A percentile compares a stretch with the other conserved stretches of the same genome.
These are phyloP conservation scores for Metarhizium humberi DNA, from an alignment of 2,329 filamentous ascomycete species.

Conservation along the genomic window DNA sequence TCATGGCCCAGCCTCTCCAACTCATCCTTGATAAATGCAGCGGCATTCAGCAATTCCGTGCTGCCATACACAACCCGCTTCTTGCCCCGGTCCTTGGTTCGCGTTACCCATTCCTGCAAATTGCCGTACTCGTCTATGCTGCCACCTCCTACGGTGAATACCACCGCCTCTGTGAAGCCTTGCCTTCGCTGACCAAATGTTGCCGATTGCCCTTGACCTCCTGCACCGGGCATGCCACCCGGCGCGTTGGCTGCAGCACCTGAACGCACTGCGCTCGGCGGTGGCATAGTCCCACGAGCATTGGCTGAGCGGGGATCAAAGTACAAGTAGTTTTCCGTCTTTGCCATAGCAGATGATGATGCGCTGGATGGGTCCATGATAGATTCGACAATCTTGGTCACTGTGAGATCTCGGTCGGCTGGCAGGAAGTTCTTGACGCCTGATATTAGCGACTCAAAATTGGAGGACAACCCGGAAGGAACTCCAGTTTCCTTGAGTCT, in stretches of 20 bases:
- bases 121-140: slow-evolving; percentile 99
- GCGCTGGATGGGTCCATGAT: slow-evolving; percentile 94
- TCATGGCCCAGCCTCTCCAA: slow-evolving; percentile 54
- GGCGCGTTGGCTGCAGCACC: slow-evolving; percentile 32
- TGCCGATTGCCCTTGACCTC: slow-evolving; percentile 56
- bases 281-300: slow-evolving; percentile 83
- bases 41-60: slow-evolving; percentile 68
- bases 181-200: slow-evolving; percentile 87
- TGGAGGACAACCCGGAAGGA: slow-evolving; percentile 57
- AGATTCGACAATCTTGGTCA: slow-evolving; percentile 96
- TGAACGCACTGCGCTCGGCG: slow-evolving; percentile 53
- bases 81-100: slow-evolving; percentile 60
- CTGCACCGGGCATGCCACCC: slow-evolving; percentile 40
- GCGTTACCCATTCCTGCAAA: slow-evolving; percentile 86
- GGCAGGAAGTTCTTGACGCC: slow-evolving; percentile 99
- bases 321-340: slow-evolving; percentile 94
- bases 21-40: slow-evolving; percentile 56
- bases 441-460: slow-evolving; percentile 89
- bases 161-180: slow-evolving; percentile 80
- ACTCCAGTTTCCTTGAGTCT: slow-evolving; percentile 85
- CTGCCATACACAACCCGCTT: slow-evolving; percentile 90
- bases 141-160: slow-evolving; percentile 92
- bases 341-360: slow-evolving; percentile 83
- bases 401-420: slow-evolving; percentile 85
- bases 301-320: slow-evolving; percentile 93